Evolutionary conservation across 805 yeast species (phyloP), one percentile per base, ranked within the genome.

Genomic region (Nakazawaea laoshanensis): DNA sequence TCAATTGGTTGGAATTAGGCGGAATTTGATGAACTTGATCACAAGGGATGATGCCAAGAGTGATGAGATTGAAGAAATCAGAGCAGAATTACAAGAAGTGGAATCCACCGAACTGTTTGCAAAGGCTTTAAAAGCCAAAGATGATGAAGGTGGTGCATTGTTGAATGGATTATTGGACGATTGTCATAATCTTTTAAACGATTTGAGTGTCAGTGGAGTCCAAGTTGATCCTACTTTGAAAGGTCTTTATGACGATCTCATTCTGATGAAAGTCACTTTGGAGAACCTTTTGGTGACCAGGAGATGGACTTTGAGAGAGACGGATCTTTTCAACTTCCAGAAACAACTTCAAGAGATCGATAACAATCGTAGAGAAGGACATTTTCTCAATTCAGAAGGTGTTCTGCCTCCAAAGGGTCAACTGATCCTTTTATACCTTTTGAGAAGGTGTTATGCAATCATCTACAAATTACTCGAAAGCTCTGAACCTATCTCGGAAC

Each of bases 241-340:
- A 31, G 72, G 72, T 12, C 63, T 82, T 19, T 88, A 83, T 56
- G 66, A 71, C 30, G 66, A 72, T 38, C 62, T 92, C 43, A 60
- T 71, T 19, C 72, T 68, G 28, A 65, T 86, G 44, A 84, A 86
- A 52, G 65, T 74, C 16, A 77, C 78, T 13, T 66, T 92, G 40
- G 95, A 85, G 45, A 85, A 84, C 44, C 62, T 92, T 41, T 65
- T 89, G 46, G 75, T 92, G 28, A 92, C 98, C 3, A 77, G 96
- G 56, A 73, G 98, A 53, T 92, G 99, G 99, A 89, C 97, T 2
- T 64, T 92, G 60, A 74, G 99, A 49, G 95, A 88, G 49, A 92
- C 98, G 0, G 99, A 92, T 58, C 65, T 92, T 40, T 92, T 82
- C 59, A 67, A 70, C 30, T 88, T 83, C 52, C 95, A 87, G 56